Base-by-base conservation (phyloP, 2,329 filamentous ascomycete species). In the Blastomyces percursus region DNA sequence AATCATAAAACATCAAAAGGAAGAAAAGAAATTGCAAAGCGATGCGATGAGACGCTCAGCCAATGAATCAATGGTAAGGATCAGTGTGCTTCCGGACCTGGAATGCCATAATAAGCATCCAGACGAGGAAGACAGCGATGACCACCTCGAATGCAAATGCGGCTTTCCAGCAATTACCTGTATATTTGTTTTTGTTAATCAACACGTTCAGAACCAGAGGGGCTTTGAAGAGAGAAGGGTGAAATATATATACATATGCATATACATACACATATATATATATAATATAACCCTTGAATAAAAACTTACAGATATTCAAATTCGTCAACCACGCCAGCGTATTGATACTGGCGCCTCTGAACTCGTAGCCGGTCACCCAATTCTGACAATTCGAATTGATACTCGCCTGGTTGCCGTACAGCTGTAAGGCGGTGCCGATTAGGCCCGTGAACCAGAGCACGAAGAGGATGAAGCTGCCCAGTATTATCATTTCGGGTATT, bases 131-230 rank as follows among this genome's bases (percentile, higher is more conserved):
- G n/a, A 86, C 79, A 0, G 79, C 78, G 48, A 84, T 84, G 19
- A 87, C 77, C 61, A 87, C 81, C 75, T 84, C 85, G 68, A 86
- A 86, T 11, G 83, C 81, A 68, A 87, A 87, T 3, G 78, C 81
- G 0, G 84, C 83, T 68, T 82, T 79, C 85, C 85, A 87, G 70
- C 81, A 83, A 69, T 83, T 80, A 71, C 81, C 81, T 83, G 65
- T 30, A 59, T 19, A 21, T 7, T 6, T 21, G 8, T 30, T 19
- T 63, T 9, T 67, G 73, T 68, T 67, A 61, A 58, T 12, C 32
- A 56, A 44, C 32, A 24, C 21, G 12, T 54, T 44, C 59, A 51
- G 50, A 55, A 16, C 32, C 1, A 19, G 14, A 6, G 16, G 30
- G 16, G 5, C 4, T 14, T 2, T 5, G 50, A 12, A 30, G 6